These are phyloP conservation scores for Aegilops tauschii DNA, from an alignment of 176 grass and related monocot genomes.

Conservation along the genomic window DNA sequence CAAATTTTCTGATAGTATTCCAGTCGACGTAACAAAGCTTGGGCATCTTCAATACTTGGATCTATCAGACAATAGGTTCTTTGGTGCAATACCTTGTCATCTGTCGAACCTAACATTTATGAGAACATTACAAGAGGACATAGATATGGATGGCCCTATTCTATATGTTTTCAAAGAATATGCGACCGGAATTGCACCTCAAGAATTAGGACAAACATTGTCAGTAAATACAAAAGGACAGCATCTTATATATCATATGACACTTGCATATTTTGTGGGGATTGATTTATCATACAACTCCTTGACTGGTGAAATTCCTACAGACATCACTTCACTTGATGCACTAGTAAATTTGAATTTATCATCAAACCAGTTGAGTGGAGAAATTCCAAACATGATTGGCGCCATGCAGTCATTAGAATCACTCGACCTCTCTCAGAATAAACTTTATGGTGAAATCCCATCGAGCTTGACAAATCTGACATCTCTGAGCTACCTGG, in stretches of 20 bases:
- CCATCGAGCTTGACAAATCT: too few species aligned
- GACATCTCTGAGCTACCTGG: too few species aligned
- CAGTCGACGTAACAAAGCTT: neutral
- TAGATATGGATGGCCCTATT: neutral
- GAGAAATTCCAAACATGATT: conserved; percentile 23
- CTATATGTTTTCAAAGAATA: too few species aligned
- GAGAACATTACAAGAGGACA: neutral
- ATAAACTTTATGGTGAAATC: too few species aligned
- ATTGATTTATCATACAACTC: conserved; percentile 37
- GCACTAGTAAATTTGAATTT: conserved; percentile 26
- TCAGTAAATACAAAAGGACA: conserved; percentile 28
- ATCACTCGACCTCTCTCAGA: neutral
- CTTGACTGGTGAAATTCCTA: conserved; percentile 26
- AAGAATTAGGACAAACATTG: neutral
- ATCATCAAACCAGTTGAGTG: conserved; percentile 26
- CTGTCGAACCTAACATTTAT: neutral
- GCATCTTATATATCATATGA: neutral
- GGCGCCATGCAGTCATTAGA: conserved; percentile 25
- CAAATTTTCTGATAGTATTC: neutral
- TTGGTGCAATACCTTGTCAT: neutral
- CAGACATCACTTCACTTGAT: conserved; percentile 5
- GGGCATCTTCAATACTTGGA: neutral
- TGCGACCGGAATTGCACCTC: too few species aligned
- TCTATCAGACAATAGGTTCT: neutral
- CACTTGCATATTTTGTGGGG: neutral